Evolutionary conservation across 805 yeast genomes (phyloP), one percentile per base, ranked within the genome.

Genomic region (Cyberlindnera mrakii): DNA sequence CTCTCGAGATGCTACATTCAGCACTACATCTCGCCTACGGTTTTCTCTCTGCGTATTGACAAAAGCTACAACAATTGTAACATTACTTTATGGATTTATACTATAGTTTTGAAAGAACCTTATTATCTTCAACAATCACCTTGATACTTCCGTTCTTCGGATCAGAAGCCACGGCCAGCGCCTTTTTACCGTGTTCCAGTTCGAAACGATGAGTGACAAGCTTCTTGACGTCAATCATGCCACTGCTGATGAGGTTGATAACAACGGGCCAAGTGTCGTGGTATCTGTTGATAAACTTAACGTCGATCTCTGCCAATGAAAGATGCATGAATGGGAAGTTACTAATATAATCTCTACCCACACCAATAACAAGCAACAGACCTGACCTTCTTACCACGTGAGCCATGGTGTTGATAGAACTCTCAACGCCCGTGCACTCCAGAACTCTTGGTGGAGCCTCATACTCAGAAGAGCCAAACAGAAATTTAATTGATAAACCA

Each of bases 191-290:
- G 11, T 73, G 64, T 48, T 72, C 75, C 33, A 76, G 59, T 20
- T 58, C 54, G 63, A 71, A 73, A 42, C 64, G 61, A 58, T 75
- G 79, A 3, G 80, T 74, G 34, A 76, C 74, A 39, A 76, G 60
- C n/a, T 59, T 50, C 51, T 68, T 68, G 27, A 72, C 73, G 39
- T 72, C 63, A 40, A 73, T 58, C 15, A 68, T 63, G 16, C 71
- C 71, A 40, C 67, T 69, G 38, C 67, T 59, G 45, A 76, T 63
- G 47, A 76, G 58, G 27, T 72, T 67, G 48, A 76, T 75, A 11
- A 70, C 75, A n/a, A 75, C 65, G 16, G 80, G 80, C 79, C 80
- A 76, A 17, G 78, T 68, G 52, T 72, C 75, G 44, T 72, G 70
- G 58, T 76, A 76, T 50, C 81, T 66, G 65, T 74, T 75, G 56